Base-by-base conservation (phyloP, 1,284 basidiomycete species). In the Cryptococcus jaspeensis region DNA sequence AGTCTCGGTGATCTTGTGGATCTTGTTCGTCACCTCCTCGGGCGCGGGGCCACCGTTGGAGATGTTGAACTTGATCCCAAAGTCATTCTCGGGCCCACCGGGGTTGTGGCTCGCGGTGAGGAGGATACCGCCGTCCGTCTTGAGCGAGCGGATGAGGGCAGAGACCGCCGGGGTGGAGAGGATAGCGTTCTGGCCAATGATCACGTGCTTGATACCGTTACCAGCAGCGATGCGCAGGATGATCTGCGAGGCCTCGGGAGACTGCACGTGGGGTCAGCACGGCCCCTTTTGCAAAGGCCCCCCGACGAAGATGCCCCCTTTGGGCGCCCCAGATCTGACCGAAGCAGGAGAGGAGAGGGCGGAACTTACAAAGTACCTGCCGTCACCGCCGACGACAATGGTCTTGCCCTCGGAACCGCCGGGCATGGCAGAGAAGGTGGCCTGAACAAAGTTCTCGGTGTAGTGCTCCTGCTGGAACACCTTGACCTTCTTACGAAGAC, bases 51-150 rank as follows among this genome's bases (percentile, higher is more conserved):
- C 96, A 63, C 95, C 95, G 71, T 99, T 99, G 45, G 87, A 87
- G 56, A 93, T 88, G 81, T 99, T 99, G 83, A 96, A 98, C 81
- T 99, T 99, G 85, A 99, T 97, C 59, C 95, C 95, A 76, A 99
- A 99, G 79, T 99, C 95, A 70, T 90, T 90, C 70, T 98, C 85
- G 28, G 96, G 95, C 44, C 95, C 95, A 61, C 95, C 95, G 11
- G 95, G 94, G 80, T 99, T 99, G 84, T 99, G 95, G 62, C 87
- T 90, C 25, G 95, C 95, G n/a, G 95, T 99, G 64, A 99, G 84
- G 48, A 99, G 84, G 79, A 99, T 99, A 66, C 95, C 95, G 51
- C 96, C 95, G 69, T 92, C 87, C 1, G 94, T 93, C 80, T 97
- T 94, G 83, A 92, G 90, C 70, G 90, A 89, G 63, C 95, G 85